Evolutionary conservation across 148 eudicot genomes (phyloP).

Genomic region (Persicaria maculosa): DNA sequence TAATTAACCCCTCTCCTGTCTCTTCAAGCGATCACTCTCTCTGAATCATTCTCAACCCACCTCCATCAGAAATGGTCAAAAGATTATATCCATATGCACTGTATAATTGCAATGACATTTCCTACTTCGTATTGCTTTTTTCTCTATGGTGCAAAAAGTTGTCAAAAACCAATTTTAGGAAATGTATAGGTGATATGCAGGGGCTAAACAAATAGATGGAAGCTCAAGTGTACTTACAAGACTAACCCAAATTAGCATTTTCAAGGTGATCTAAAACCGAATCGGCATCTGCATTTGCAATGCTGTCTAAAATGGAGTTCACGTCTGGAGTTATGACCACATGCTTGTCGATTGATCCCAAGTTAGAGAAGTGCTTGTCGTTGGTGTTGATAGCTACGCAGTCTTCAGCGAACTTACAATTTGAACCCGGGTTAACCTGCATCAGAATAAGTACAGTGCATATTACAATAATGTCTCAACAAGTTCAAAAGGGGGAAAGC

Average conservation of each 20-base stretch:
- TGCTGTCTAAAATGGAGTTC: slow-evolving; percentile 6
- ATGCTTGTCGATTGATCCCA: slow-evolving; percentile 5
- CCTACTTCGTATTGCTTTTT: too few species aligned
- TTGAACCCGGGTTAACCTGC: slow-evolving; percentile 11
- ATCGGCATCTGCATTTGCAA: neutral
- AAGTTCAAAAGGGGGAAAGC: neutral
- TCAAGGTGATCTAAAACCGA: slow-evolving; percentile 1
- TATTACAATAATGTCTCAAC: neutral
- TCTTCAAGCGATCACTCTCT: too few species aligned
- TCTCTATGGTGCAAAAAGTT: neutral
- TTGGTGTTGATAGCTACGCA: neutral
- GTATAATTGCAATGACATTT: too few species aligned
- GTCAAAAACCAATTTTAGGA: slow-evolving; percentile 1
- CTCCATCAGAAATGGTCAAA: too few species aligned
- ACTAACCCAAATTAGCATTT: slow-evolving; percentile 5
- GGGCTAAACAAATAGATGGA: neutral
- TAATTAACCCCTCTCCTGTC: too few species aligned
- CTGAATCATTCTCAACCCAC: too few species aligned
- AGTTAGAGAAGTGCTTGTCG: neutral
- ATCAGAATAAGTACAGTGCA: neutral
- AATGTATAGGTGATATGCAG: neutral
- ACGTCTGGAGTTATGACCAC: slow-evolving; percentile 10
- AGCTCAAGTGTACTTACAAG: neutral
- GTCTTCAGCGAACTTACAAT: slow-evolving; percentile 6
- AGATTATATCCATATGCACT: too few species aligned